Conservation (phyloP, 2,329 filamentous ascomycete species). For the Xylariaceae sp. region DNA sequence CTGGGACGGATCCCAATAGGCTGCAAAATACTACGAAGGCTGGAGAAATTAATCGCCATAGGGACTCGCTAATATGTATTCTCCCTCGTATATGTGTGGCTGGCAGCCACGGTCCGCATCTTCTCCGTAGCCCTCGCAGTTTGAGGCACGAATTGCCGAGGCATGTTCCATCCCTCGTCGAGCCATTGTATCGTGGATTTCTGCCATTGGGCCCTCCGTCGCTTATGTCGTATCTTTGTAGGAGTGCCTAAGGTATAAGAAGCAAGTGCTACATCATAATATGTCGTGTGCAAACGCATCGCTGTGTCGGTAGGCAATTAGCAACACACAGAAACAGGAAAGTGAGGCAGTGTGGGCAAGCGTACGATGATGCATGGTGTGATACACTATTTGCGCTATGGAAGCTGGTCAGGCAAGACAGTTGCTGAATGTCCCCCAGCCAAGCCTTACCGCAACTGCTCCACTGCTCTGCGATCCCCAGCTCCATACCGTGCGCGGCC, state of each 20-base stretch:
- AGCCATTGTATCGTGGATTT: conserved; percentile 28
- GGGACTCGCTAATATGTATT: not conserved
- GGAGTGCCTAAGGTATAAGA: not conserved
- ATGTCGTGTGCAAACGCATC: conserved; percentile 26
- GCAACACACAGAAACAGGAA: no score
- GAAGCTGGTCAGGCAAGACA: not conserved
- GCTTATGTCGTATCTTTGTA: not conserved
- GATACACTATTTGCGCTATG: conserved; percentile 22
- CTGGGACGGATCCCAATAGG: not conserved
- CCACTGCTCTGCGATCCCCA: not conserved
- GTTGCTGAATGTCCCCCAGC: not conserved
- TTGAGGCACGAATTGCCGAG: not conserved
- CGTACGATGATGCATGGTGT: conserved; percentile 4
- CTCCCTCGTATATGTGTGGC: not conserved
- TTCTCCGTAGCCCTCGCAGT: not conserved
- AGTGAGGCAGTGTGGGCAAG: not conserved
- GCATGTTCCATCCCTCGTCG: conserved; percentile 11
- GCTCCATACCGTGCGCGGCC: not conserved
- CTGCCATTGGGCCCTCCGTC: conserved; percentile 24
- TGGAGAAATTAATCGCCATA: not conserved
- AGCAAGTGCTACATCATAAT: no score
- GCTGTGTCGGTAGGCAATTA: not conserved
- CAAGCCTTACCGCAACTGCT: not conserved
- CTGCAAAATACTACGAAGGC: not conserved
- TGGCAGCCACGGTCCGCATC: not conserved